Evolutionary conservation across 371 early-diverging fungal genomes (phyloP).

Genomic region (Rhizopus sp.): DNA sequence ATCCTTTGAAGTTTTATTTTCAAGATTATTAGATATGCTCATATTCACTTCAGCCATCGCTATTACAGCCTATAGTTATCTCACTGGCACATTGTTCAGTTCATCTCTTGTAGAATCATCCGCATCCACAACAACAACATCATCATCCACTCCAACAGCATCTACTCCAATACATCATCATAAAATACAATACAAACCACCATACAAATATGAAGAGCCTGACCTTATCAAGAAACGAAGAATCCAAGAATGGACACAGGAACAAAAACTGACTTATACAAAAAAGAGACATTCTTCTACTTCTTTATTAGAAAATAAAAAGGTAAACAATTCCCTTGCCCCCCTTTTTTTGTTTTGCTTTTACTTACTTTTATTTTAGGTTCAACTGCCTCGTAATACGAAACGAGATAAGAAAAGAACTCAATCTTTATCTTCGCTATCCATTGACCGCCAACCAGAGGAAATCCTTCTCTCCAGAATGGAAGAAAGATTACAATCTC

Average conservation of each 20-base stretch:
- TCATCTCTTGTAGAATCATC: slow-evolving; percentile 11
- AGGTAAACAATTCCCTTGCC: slow-evolving; percentile 4
- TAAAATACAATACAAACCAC: background rate
- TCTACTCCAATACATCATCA: background rate
- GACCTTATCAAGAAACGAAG: slow-evolving; percentile 13
- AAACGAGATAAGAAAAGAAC: slow-evolving; percentile 30
- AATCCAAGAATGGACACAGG: slow-evolving; percentile 28
- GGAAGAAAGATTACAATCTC: slow-evolving; percentile 34
- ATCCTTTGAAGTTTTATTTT: slow-evolving; percentile 33
- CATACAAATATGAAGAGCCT: background rate
- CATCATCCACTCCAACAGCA: background rate
- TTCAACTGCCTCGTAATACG: slow-evolving; percentile 15
- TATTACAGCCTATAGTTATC: slow-evolving; percentile 43
- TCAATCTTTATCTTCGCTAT: slow-evolving; percentile 17
- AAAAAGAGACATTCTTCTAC: slow-evolving; percentile 19
- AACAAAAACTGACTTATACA: slow-evolving; percentile 10
- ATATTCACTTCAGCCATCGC: slow-evolving; percentile 50
- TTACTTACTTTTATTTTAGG: slow-evolving; percentile 9
- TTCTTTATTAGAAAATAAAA: slow-evolving; percentile 5
- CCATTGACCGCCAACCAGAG: slow-evolving; percentile 21
- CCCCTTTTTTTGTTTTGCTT: background rate
- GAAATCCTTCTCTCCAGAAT: slow-evolving; percentile 28
- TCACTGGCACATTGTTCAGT: slow-evolving; percentile 31
- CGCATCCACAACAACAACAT: slow-evolving; percentile 6
- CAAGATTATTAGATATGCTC: slow-evolving; percentile 40